These are phyloP conservation scores for Boletellus sp. DNA, from an alignment of 1,284 basidiomycete genomes.

Conservation along the genomic window DNA sequence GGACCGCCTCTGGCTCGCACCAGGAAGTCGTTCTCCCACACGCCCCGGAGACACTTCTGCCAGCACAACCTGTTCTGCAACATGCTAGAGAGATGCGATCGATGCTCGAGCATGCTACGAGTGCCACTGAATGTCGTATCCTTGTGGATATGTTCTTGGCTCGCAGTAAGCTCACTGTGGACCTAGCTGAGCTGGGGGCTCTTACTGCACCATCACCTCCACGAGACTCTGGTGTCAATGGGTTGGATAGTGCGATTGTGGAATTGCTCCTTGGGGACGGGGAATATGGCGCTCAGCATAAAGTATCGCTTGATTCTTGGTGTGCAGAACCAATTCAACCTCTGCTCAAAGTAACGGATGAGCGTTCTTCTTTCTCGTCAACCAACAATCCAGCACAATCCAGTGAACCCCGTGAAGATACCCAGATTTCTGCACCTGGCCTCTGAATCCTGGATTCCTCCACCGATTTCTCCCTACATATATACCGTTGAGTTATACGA, in stretches of 20 bases:
- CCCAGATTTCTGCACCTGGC: conserved; percentile 1
- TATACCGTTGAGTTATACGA: conserved; percentile 14
- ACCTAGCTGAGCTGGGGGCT: conserved; percentile 16
- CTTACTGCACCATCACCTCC: conserved; percentile 3
- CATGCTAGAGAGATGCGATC: conserved; percentile 65
- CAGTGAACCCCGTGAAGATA: conserved; percentile 15
- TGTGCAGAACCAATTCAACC: conserved; percentile 4
- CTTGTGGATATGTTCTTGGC: conserved; percentile 79
- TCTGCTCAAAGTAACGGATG: background rate
- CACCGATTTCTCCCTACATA: conserved; percentile 2
- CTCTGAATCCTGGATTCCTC: conserved; percentile 3
- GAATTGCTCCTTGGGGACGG: conserved; percentile 49
- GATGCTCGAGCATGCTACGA: conserved; percentile 68
- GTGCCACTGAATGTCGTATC: conserved; percentile 78
- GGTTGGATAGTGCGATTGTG: conserved; percentile 40
- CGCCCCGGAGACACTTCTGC: conserved; percentile 1
- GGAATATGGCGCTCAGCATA: conserved; percentile 2
- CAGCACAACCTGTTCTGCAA: conserved; percentile 27
- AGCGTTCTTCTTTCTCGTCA: background rate
- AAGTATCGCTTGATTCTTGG: background rate
- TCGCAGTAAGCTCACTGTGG: conserved; percentile 43
- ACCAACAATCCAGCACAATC: conserved; percentile 3
- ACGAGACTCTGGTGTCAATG: conserved; percentile 8
- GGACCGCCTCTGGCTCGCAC: conserved; percentile 12
- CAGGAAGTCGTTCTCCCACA: conserved; percentile 6